These are phyloP conservation scores for Claviceps arundinis DNA, from an alignment of 2,329 filamentous ascomycete species.

Conservation along the genomic window DNA sequence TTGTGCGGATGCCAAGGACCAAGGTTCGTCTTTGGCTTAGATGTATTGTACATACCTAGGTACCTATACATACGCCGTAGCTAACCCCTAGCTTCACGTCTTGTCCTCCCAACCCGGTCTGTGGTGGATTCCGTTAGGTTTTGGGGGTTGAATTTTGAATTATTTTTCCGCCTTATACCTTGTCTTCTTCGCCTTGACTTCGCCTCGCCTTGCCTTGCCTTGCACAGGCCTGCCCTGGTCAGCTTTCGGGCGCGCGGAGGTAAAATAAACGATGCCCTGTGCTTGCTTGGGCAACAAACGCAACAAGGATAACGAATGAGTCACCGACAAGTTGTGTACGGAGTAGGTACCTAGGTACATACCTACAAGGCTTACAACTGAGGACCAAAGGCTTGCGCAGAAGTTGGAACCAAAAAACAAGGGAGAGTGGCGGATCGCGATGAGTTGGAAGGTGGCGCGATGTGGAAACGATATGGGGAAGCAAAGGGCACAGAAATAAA, in stretches of 20 bases:
- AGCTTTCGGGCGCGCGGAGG: background rate
- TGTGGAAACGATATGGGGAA: background rate
- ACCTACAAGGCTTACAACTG: no score
- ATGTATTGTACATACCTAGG: background rate
- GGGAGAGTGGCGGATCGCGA: background rate
- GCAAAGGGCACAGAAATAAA: background rate
- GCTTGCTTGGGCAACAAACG: background rate
- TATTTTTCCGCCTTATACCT: background rate
- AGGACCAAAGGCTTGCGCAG: no score
- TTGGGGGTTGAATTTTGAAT: no score
- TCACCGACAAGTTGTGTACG: background rate
- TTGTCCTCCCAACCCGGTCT: background rate
- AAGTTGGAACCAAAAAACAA: no score
- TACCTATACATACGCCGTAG: background rate
- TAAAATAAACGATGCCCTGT: background rate
- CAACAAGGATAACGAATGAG: constrained; percentile 3
- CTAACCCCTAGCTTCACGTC: background rate
- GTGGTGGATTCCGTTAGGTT: no score
- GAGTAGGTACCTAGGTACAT: no score
- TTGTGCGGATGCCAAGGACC: background rate
- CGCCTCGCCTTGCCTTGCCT: background rate
- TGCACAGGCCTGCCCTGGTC: background rate
- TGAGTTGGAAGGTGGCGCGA: background rate
- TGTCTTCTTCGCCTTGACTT: background rate
- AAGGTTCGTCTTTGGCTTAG: background rate